phyloP scores from a whole-genome alignment of 1,139 yeast species.

The Chernovozyma aurita region DNA sequence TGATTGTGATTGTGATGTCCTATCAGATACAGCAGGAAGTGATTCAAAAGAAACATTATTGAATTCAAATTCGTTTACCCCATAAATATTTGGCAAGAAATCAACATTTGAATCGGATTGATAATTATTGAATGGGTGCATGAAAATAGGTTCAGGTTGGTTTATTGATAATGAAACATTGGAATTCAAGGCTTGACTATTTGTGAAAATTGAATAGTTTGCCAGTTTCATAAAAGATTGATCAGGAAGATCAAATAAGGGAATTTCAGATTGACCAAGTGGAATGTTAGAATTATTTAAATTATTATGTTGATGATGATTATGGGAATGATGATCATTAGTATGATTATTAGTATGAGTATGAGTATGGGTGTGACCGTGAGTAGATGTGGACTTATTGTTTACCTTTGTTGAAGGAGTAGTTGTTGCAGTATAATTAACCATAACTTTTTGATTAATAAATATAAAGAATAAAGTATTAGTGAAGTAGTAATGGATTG shows the following conservation, averaged over 20 bases:
- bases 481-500: background rate
- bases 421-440: background rate
- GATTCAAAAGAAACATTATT: slow-evolving; percentile 7
- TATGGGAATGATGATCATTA: background rate
- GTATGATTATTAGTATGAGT: background rate
- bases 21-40: slow-evolving; percentile 6
- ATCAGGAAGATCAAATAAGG: slow-evolving; percentile 4
- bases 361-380: background rate
- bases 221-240: slow-evolving; percentile 6
- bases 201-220: slow-evolving; percentile 21
- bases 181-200: slow-evolving; percentile 20
- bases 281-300: background rate
- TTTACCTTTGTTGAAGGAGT: background rate
- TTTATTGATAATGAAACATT: slow-evolving; percentile 4
- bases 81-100: slow-evolving; percentile 6
- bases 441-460: too few species aligned
- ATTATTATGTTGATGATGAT: background rate
- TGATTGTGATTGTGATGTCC: slow-evolving; percentile 3
- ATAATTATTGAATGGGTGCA: background rate
- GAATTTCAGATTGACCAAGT: background rate
- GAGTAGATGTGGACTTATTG: background rate
- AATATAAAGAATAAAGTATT: too few species aligned
- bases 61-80: slow-evolving; percentile 5
- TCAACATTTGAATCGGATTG: slow-evolving; percentile 1
- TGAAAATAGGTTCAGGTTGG: slow-evolving; percentile 3